Evolutionary conservation across 208 protist species (phyloP), one percentile per base, ranked within the genome.

Genomic region (Willaertia magna): DNA sequence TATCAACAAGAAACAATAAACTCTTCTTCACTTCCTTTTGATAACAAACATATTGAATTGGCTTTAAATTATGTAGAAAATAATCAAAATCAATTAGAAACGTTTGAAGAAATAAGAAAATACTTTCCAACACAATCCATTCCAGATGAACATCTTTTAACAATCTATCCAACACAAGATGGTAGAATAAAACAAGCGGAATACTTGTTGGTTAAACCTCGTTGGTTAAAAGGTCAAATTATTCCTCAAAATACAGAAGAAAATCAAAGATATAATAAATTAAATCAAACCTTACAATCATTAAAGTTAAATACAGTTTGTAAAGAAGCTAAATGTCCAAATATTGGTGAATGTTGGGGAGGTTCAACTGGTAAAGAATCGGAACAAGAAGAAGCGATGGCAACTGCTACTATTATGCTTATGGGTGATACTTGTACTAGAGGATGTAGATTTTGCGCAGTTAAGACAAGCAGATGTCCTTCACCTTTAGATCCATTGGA

Each of bases 291-390:
- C 20, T 42, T 89, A n/a, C 42, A 79, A 11, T 83, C 84, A 18
- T 85, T 90, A 20, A 84, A 90, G 18, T 59, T 90, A 26, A 49
- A 59, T 22, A 59, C 51, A n/a, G 51, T 59, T 22, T 59, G 51
- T 59, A 20, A n/a, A n/a, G 51, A 81, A 74, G 97, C 97, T n/a
- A 96, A 97, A 84, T 99, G 97, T 90, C 97, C 97, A 4, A 99
- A 99, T 90, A 98, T 98, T 88, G 96, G 96, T 26, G 97, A 98
- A 90, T 99, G 97, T 92, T 99, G 97, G 97, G 96, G 96, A 51
- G 97, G 94, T 1, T 89, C 78, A 52, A 86, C 88, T 79, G n/a
- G n/a, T n/a, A n/a, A n/a, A n/a, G 78, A 88, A 84, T 90, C 89
- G 20, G 91, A 92, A 79, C 89, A 95, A 82, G 89, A 97, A 61